These are phyloP conservation scores for Aphanomyces stellatus DNA, from an alignment of 352 stramenopile species.

Conservation along the genomic window DNA sequence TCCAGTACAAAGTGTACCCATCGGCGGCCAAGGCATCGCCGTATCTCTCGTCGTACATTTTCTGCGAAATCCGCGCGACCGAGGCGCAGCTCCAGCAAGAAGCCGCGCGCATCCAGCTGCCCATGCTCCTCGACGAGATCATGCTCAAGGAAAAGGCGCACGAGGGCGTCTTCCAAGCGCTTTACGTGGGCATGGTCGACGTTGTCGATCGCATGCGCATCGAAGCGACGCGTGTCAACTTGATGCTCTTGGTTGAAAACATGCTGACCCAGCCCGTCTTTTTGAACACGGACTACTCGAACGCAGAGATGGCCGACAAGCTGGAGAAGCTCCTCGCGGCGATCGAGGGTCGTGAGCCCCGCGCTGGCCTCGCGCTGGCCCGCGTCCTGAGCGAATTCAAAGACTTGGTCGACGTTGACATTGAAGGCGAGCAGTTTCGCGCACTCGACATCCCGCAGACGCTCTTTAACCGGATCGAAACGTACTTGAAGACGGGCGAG, in stretches of 20 bases:
- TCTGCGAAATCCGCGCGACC: conserved; percentile 74
- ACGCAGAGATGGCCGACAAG: conserved; percentile 10
- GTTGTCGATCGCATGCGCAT: conserved; percentile 13
- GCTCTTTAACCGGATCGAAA: conserved; percentile 5
- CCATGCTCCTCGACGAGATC: conserved; percentile 52
- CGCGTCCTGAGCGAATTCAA: conserved; percentile 11
- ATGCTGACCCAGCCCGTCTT: conserved; percentile 18
- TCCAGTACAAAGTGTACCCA: conserved; percentile 18
- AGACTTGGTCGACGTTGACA: conserved; percentile 13
- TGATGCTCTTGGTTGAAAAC: conserved; percentile 13
- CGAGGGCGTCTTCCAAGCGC: conserved; percentile 13
- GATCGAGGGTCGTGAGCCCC: conserved; percentile 4
- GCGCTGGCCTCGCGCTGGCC: not conserved
- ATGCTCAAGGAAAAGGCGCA: conserved; percentile 20
- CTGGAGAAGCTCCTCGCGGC: conserved; percentile 11
- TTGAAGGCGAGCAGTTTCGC: conserved; percentile 19
- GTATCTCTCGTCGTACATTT: conserved; percentile 31
- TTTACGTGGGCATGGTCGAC: conserved; percentile 14
- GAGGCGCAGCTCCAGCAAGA: conserved; percentile 60
- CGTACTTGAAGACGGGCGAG: not conserved
- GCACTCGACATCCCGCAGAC: not conserved
- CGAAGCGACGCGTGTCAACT: conserved; percentile 13
- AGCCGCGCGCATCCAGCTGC: conserved; percentile 60
- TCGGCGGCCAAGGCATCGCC: conserved; percentile 11
- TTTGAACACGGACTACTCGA: not conserved